phyloP scores from a whole-genome alignment of 495 filamentous ascomycete species.

The Lasiosphaeria miniovina region DNA sequence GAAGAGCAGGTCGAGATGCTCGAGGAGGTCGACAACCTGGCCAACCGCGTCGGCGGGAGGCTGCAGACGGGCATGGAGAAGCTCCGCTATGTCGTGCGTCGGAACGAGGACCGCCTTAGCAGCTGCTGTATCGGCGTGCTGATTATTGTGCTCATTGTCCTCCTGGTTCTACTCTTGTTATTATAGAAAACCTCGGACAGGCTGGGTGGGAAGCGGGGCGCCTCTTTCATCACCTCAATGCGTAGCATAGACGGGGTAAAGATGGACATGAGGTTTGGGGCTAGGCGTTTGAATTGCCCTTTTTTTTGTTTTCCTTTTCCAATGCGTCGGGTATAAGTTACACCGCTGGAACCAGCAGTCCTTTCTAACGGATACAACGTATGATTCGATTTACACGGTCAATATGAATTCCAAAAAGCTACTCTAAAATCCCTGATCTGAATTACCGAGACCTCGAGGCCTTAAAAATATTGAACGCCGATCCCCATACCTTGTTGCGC shows the following conservation, averaged over 20 bases:
- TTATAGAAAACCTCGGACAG: conserved; percentile 34
- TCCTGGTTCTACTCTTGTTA: conserved; percentile 68
- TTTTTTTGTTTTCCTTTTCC: neutral
- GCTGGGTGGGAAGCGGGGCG: neutral
- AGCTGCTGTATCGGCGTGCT: conserved; percentile 88
- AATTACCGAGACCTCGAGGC: too few relatives aligned
- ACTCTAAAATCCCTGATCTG: too few relatives aligned
- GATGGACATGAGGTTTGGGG: too few relatives aligned
- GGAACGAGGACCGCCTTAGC: conserved; percentile 88
- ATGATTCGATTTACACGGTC: too few relatives aligned
- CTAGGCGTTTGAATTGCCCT: too few relatives aligned
- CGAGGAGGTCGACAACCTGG: conserved; percentile 73
- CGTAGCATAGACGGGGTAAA: too few relatives aligned
- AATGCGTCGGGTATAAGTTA: neutral
- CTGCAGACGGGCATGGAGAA: conserved; percentile 82
- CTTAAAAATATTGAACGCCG: too few relatives aligned
- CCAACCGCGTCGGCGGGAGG: conserved; percentile 83
- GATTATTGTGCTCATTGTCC: conserved; percentile 78
- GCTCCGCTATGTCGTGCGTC: conserved; percentile 76
- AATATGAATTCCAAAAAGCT: too few relatives aligned
- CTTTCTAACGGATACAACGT: too few relatives aligned
- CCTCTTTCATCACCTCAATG: neutral
- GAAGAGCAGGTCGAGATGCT: conserved; percentile 87
- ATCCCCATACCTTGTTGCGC: neutral
- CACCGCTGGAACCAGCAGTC: too few relatives aligned